Percentiles rank a stretch among this genome's conserved stretches.
These are phyloP conservation scores for Phytophthora idaei DNA, from an alignment of 352 stramenopile species.

Conservation along the genomic window DNA sequence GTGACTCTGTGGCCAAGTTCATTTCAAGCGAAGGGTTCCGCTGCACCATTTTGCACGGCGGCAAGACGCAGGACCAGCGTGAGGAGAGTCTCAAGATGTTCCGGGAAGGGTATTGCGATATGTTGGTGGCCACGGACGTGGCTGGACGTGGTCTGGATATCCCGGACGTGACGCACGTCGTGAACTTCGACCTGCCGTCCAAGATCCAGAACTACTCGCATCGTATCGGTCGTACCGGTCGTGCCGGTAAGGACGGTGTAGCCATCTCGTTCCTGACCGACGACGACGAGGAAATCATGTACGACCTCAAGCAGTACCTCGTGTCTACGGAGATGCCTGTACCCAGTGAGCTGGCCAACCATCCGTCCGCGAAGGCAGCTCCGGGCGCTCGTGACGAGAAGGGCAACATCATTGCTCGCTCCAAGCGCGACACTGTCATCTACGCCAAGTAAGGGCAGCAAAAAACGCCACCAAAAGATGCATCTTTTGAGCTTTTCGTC, in stretches of 20 bases:
- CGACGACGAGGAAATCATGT: conserved; percentile 97
- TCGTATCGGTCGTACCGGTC: conserved; percentile 98
- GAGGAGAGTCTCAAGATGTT: conserved; percentile 93
- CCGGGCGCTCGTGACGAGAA: conserved; percentile 82
- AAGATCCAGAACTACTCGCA: conserved; percentile 99
- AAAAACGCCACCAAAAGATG: no score
- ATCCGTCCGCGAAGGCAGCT: conserved; percentile 92
- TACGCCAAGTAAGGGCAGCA: conserved; percentile 69
- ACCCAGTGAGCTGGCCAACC: conserved; percentile 92
- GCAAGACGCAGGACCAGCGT: conserved; percentile 96
- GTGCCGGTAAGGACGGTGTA: conserved; percentile 96
- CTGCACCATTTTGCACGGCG: conserved; percentile 96
- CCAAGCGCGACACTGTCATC: conserved; percentile 89
- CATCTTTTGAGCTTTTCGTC: background rate
- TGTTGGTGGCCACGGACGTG: conserved; percentile 95
- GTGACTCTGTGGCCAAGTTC: conserved; percentile 94
- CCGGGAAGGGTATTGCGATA: conserved; percentile 86
- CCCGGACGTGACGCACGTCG: conserved; percentile 97
- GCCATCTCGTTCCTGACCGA: conserved; percentile 99
- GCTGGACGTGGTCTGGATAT: conserved; percentile 98
- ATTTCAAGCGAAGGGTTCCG: conserved; percentile 91
- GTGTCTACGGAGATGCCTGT: conserved; percentile 94
- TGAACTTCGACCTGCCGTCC: conserved; percentile 98
- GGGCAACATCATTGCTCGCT: conserved; percentile 86
- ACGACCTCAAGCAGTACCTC: conserved; percentile 97